A percentile compares a stretch with the other conserved stretches of the same genome.
These are phyloP conservation scores for Talaromyces sp. DNA, from an alignment of 2,329 filamentous ascomycete genomes.

Conservation along the genomic window DNA sequence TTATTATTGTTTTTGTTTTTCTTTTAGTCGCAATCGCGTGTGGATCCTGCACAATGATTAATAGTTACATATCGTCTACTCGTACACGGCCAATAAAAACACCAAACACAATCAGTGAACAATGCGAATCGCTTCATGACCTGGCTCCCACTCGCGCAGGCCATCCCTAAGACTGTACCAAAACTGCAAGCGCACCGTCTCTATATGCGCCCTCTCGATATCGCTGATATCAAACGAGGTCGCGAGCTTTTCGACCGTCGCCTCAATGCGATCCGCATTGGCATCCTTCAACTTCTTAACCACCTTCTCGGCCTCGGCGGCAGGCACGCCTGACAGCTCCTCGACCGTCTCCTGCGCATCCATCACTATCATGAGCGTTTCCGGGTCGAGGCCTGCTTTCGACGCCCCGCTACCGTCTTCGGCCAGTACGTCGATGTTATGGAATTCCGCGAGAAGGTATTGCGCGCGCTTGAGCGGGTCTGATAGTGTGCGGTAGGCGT, in stretches of 20 bases:
- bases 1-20: neutral
- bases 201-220: slow-evolving; percentile 59
- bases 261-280: slow-evolving; percentile 64
- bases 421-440: slow-evolving; percentile 67
- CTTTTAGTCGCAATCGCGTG: neutral
- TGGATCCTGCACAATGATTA: neutral
- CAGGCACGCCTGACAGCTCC: slow-evolving; percentile 39
- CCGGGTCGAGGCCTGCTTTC: slow-evolving; percentile 62
- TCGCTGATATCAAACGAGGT: slow-evolving; percentile 62
- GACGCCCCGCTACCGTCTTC: slow-evolving; percentile 61
- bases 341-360: slow-evolving; percentile 74
- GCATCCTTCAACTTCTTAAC: slow-evolving; percentile 61
- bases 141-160: slow-evolving; percentile 77
- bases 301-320: slow-evolving; percentile 41
- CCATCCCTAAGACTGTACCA: slow-evolving; percentile 85
- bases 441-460: slow-evolving; percentile 64
- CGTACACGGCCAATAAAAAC: neutral
- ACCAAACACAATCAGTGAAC: slow-evolving; percentile 42
- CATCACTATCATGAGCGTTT: slow-evolving; percentile 78
- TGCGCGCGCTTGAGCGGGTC: slow-evolving; percentile 79
- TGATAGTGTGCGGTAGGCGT: slow-evolving; percentile 79
- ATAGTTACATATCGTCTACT: neutral
- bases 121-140: slow-evolving; percentile 53
- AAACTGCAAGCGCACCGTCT: slow-evolving; percentile 76
- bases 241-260: slow-evolving; percentile 59